Evolutionary conservation across 306 rosid species (phyloP), one percentile per base, ranked within the genome.

Genomic region (Rubus parviflorus): DNA sequence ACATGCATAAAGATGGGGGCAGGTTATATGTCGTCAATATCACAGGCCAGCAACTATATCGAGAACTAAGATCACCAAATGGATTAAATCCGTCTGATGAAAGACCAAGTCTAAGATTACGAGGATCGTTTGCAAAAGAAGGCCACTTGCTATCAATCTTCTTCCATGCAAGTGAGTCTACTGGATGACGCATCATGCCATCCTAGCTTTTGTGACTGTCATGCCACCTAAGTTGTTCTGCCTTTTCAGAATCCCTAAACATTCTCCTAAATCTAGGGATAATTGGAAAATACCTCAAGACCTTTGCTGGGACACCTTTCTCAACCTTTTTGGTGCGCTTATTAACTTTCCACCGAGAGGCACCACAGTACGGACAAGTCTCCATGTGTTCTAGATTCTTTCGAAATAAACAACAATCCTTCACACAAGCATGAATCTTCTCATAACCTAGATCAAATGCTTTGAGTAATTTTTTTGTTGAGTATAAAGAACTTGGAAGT

Each of bases 321-420:
- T 60, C 4, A 23, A 73, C 25, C 52, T 58, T 16, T 3, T 74
- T 60, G 2, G 58, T 57, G 30, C 30, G 48, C 13, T 47, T 23
- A 58, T 74, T 37, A 43, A 74, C n/a, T 38, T 74, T 74, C 45
- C 77, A 74, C 16, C 12, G 37, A 20, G 77, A 73, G 5, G 65
- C 38, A 3, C 53, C 13, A 57, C 68, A 73, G 8, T 40, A 13
- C 4, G 77, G 67, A 53, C 41, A 54, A 14, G 42, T 53, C 45
- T 72, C 58, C 10, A 25, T 12, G 17, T 48, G 8, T 38, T 47
- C 41, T 6, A 43, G 15, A 47, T 47, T 52, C 22, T 71, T 37
- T 71, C 75, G 51, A 51, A 35, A 71, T 37, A 71, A 57, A 41
- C 75, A 71, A 49, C 63, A 51, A 17, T 71, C n/a, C 30, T 71